Evolutionary conservation across 129 eudicot species (phyloP).

Genomic region (Smallanthus sonchifolius): DNA sequence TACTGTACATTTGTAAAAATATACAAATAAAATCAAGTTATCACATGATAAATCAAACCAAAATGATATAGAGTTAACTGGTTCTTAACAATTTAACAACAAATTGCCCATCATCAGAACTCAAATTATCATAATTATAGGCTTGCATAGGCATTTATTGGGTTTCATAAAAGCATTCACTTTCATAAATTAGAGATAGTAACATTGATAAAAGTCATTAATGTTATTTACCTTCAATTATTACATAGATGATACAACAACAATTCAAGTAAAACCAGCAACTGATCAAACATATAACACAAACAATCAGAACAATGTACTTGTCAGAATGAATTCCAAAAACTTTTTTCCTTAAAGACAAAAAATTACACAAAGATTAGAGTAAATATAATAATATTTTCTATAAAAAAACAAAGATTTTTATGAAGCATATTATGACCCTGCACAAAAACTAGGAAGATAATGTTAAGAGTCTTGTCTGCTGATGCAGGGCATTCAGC

Average conservation of each 20-base stretch:
- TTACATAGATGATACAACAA: slow-evolving; percentile 12
- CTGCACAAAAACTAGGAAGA: slow-evolving; percentile 15
- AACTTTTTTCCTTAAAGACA: no score
- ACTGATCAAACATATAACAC: slow-evolving; percentile 1
- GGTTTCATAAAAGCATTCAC: slow-evolving; percentile 26
- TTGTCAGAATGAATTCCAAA: no score
- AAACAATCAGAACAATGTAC: background rate
- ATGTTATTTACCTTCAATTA: slow-evolving; percentile 7
- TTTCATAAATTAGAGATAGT: slow-evolving; percentile 10
- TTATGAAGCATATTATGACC: slow-evolving; percentile 3
- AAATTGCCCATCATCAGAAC: slow-evolving; percentile 1
- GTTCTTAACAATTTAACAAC: background rate
- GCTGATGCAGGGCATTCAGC: slow-evolving; percentile 23
- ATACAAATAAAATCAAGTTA: background rate
- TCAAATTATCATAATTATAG: slow-evolving; percentile 8
- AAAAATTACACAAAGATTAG: background rate
- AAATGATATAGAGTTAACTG: slow-evolving; percentile 2
- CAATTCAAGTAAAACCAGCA: slow-evolving; percentile 11
- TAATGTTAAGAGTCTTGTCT: slow-evolving; percentile 12
- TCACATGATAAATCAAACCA: slow-evolving; percentile 1
- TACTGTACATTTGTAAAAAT: slow-evolving; percentile 22
- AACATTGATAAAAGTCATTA: background rate
- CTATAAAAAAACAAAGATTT: background rate
- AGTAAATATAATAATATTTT: background rate
- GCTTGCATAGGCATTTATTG: slow-evolving; percentile 24